Percentiles rank a stretch among this genome's conserved stretches.
Conservation (phyloP, 495 filamentous ascomycete species). For the Xylaria telfairii region DNA sequence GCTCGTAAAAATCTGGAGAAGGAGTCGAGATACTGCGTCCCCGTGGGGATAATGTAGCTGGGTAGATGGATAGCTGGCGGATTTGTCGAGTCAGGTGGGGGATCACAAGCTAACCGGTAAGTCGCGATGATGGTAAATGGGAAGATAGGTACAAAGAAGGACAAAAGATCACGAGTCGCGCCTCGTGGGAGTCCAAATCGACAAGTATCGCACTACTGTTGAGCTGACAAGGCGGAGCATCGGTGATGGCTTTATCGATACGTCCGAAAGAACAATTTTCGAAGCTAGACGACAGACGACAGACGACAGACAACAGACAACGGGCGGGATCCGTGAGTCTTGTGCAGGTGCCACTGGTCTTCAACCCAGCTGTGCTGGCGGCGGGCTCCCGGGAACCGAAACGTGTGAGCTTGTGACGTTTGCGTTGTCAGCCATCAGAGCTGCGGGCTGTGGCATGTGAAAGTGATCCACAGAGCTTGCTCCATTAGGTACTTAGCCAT, state of each 20-base stretch:
- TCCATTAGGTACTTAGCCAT: neutral
- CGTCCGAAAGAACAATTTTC: neutral
- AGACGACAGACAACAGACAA: no score
- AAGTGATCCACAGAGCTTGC: slow-evolving; percentile 20
- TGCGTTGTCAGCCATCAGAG: slow-evolving; percentile 9
- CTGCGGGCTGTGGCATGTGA: slow-evolving; percentile 24
- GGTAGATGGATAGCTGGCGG: neutral
- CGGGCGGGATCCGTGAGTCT: neutral
- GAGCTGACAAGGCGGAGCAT: neutral
- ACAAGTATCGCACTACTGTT: no score
- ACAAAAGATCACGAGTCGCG: neutral
- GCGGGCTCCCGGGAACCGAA: slow-evolving; percentile 1
- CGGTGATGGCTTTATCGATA: neutral
- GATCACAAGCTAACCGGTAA: slow-evolving; percentile 1
- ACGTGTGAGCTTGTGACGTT: slow-evolving; percentile 24
- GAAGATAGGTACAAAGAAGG: slow-evolving; percentile 4
- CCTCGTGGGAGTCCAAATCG: slow-evolving; percentile 10
- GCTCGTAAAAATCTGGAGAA: neutral
- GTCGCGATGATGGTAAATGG: neutral
- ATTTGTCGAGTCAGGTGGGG: slow-evolving; percentile 19
- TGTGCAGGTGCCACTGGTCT: no score
- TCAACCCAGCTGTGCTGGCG: slow-evolving; percentile 8
- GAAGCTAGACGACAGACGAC: slow-evolving; percentile 10
- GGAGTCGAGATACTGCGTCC: slow-evolving; percentile 6
- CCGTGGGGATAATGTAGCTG: neutral